Evolutionary conservation across 495 filamentous ascomycete species (phyloP), one percentile per base, ranked within the genome.

Genomic region (Penicillium coprophilum): DNA sequence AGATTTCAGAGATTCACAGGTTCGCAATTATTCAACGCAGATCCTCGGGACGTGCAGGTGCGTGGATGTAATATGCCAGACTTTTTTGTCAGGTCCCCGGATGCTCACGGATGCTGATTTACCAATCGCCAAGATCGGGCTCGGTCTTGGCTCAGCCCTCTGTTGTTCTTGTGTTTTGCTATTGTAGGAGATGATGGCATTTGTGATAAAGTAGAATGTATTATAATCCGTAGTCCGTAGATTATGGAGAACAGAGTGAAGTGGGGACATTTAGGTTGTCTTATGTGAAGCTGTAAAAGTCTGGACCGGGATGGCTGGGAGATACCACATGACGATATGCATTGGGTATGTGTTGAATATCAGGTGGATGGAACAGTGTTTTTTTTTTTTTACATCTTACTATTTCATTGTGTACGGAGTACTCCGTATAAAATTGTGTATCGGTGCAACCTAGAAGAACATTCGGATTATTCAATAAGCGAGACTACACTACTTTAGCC

Each of bases 81-180:
- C 12, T 46, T 47, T 31, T 28, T 38, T 31, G n/a, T n/a, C n/a
- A 38, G 43, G 27, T 17, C 38, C 19, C 56, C 69, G 69, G 69
- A 72, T 67, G 67, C 30, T 21, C 60, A 63, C 69, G 69, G 69
- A 69, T 72, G 57, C 53, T 44, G 57, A 52, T 32, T 50, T 45
- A 40, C 49, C 52, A 57, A 56, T 58, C 46, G 40, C 45, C 47
- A 56, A 51, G 60, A 64, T 61, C 63, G 50, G 51, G 24, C 62
- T 56, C 62, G 62, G 58, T 62, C 61, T 59, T 55, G 57, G 58
- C 38, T 15, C 50, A n/a, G 46, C n/a, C 19, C 17, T 24, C 5
- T 47, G 27, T 13, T 23, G 8, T 23, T 15, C 19, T 6, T 31
- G 30, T 24, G 6, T 9, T 47, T 2, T 31, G n/a, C 13, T 8